Base-by-base conservation (phyloP, 169 alveolate genomes). In the Cryptosporidium sp. region DNA sequence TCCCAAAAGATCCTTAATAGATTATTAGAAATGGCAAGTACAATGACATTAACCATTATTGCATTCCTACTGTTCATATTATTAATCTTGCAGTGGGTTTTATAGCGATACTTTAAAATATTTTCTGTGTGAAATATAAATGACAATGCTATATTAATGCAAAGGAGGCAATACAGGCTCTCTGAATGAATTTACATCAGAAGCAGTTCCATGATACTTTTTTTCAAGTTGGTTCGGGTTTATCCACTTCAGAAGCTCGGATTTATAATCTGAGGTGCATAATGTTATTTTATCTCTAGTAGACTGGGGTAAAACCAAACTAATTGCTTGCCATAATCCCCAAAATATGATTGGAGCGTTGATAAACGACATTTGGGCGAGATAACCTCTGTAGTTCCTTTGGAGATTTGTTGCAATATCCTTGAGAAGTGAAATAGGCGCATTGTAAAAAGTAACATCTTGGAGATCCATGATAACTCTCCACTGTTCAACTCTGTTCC, bases 401-500 rank as follows among this genome's bases (percentile, higher is more conserved):
- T 93, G 94, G 31, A 93, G 91, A 23, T 84, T 85, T 85, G 58
- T 85, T 9, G 93, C 94, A 23, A 93, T 91, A 29, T 91, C 93
- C 65, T 87, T 93, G 52, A 93, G 85, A 31, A 69, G 91, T 52
- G 91, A 85, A 39, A 91, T 61, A 0, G 95, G 95, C 8, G 93
- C 86, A 56, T 85, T 70, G 68, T 80, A 70, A 35, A 85, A 85
- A 68, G 93, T 67, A 53, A 92, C 91, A 71, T 91, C 92, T 23
- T 91, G 92, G 68, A 93, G 85, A 35, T 93, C 95, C 69, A 93
- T 85, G 18, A 93, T 53, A 26, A 93, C 95, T 21, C 95, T 84
- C 95, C 95, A 93, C 71, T 93, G 95, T 14, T 93, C 95, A 70
- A 93, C 94, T 48, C 71, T 68, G 71, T 93, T 91, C 91, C 92